These are phyloP conservation scores for Phytopythium oedochilum DNA, from an alignment of 352 stramenopile species.

Conservation along the genomic window DNA sequence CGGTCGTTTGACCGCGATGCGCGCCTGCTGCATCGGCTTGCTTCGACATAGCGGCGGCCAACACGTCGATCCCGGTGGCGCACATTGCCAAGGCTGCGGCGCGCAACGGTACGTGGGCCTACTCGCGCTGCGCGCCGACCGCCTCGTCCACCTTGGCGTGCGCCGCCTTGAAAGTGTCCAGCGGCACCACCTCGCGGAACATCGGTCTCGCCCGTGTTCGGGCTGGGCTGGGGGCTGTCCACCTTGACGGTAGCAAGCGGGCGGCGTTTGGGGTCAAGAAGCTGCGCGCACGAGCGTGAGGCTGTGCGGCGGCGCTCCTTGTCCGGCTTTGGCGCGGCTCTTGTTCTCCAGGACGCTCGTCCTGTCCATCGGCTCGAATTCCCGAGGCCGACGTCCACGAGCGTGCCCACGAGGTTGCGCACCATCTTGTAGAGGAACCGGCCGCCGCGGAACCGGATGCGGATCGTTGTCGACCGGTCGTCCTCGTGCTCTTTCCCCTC, in stretches of 20 bases:
- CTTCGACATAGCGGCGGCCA: conserved; percentile 59
- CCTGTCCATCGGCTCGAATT: conserved; percentile 33
- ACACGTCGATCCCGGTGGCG: conserved; percentile 54
- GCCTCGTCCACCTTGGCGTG: conserved; percentile 55
- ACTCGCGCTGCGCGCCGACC: conserved; percentile 51
- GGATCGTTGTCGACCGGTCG: too few relatives aligned
- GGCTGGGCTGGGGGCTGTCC: too few relatives aligned
- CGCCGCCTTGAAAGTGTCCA: conserved; percentile 34
- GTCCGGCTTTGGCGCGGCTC: conserved; percentile 47
- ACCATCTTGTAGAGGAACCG: conserved; percentile 88
- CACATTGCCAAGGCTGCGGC: conserved; percentile 58
- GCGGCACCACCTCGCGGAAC: too few relatives aligned
- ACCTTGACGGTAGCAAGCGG: too few relatives aligned
- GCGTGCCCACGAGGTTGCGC: conserved; percentile 70
- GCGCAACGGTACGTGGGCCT: conserved; percentile 45
- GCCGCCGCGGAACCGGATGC: conserved; percentile 55
- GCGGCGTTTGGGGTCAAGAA: too few relatives aligned
- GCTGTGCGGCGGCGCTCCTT: too few relatives aligned
- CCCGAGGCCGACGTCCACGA: too few relatives aligned
- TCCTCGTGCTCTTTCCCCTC: conserved; percentile 15
- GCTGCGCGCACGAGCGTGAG: conserved; percentile 44
- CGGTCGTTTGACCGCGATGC: too few relatives aligned
- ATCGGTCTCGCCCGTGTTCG: too few relatives aligned
- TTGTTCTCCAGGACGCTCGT: conserved; percentile 39
- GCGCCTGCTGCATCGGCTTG: conserved; percentile 72